A percentile compares a stretch with the other conserved stretches of the same genome.
Conservation (phyloP, 2,329 filamentous ascomycete species). For the Conoideocrella luteorostrata region DNA sequence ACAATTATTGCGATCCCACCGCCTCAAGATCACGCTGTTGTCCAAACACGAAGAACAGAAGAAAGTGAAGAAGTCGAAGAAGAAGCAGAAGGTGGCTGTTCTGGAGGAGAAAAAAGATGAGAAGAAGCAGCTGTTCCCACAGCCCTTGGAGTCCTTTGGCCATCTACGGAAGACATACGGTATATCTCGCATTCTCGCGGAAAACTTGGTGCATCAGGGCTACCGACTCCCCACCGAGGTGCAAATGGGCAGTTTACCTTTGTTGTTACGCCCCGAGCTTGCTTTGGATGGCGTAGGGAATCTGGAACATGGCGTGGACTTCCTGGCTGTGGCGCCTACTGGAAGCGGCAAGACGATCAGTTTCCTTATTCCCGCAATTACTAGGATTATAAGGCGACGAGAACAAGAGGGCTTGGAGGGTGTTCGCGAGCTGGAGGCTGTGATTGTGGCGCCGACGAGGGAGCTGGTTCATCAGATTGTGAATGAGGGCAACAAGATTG, state of each 20-base stretch:
- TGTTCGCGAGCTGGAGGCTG: constrained; percentile 50
- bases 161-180: constrained; percentile 65
- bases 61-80: constrained; percentile 48
- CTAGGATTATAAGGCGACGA: constrained; percentile 59
- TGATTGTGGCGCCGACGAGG: constrained; percentile 73
- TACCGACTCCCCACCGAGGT: constrained; percentile 90
- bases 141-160: constrained; percentile 70
- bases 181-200: constrained; percentile 65
- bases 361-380: constrained; percentile 82
- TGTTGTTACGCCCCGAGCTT: constrained; percentile 58
- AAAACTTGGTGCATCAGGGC: constrained; percentile 77
- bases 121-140: constrained; percentile 64
- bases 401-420: constrained; percentile 34
- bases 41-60: constrained; percentile 39
- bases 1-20: constrained; percentile 69
- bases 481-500: constrained; percentile 79
- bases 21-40: constrained; percentile 78
- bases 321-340: constrained; percentile 85
- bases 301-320: constrained; percentile 50
- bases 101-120: constrained; percentile 40
- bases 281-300: constrained; percentile 37
- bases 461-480: constrained; percentile 75
- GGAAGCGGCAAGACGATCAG: constrained; percentile 95
- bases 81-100: constrained; percentile 42
- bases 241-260: constrained; percentile 76